Conservation (phyloP, 495 filamentous ascomycete genomes). For the Podospora bellae-mahoneyi region DNA sequence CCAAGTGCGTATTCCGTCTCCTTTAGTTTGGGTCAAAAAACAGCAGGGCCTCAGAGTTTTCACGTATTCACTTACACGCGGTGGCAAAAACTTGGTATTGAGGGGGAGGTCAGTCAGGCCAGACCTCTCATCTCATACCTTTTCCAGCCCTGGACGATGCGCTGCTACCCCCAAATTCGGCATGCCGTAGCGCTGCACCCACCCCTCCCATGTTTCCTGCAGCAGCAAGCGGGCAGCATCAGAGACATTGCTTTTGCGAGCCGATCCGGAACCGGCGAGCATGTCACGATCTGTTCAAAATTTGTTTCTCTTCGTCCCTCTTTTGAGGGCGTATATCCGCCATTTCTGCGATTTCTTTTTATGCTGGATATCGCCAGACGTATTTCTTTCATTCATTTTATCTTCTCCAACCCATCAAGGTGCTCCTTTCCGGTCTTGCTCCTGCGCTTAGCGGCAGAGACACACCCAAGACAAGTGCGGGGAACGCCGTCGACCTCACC, state of each 20-base stretch:
- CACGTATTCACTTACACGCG: neutral
- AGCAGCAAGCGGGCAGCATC: neutral
- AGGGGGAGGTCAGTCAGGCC: conserved; percentile 3
- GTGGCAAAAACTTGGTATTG: conserved; percentile 11
- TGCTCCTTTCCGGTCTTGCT: neutral
- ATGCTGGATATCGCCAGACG: too few species aligned
- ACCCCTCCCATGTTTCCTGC: neutral
- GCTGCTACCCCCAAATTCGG: conserved; percentile 5
- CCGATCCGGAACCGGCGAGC: neutral
- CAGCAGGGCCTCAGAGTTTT: neutral
- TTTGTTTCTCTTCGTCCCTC: neutral
- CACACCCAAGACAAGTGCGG: neutral
- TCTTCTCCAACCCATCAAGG: neutral
- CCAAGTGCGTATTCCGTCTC: neutral
- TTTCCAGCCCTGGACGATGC: neutral
- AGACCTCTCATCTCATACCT: neutral
- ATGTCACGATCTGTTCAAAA: neutral
- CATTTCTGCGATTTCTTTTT: too few species aligned
- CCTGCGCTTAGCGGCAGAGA: neutral
- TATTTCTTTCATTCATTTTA: neutral
- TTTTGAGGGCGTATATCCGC: too few species aligned
- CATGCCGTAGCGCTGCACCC: conserved; percentile 1
- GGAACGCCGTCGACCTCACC: neutral
- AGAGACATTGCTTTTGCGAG: neutral
- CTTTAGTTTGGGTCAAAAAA: neutral